Evolutionary conservation across 1,139 yeast genomes (phyloP), one percentile per base, ranked within the genome.

Genomic region (Hansenula lynferdii): DNA sequence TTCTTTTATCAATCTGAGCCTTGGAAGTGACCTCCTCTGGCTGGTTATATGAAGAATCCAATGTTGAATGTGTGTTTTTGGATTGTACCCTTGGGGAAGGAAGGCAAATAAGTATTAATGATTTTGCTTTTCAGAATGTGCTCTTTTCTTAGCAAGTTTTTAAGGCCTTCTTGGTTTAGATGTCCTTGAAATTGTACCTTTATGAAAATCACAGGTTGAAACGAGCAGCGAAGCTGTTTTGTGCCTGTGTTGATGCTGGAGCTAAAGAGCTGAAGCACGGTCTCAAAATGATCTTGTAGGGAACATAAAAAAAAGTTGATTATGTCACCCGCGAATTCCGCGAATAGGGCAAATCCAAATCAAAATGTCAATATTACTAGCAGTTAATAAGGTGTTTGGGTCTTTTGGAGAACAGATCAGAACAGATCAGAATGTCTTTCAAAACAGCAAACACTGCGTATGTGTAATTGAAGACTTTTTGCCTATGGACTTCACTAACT

Each of bases 361-460:
- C n/a, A n/a, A n/a, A n/a, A n/a, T n/a, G n/a, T n/a, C n/a, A n/a
- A n/a, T n/a, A n/a, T n/a, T n/a, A n/a, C n/a, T n/a, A n/a, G n/a
- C n/a, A n/a, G n/a, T n/a, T n/a, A n/a, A n/a, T n/a, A n/a, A n/a
- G n/a, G n/a, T n/a, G n/a, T n/a, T n/a, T n/a, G n/a, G n/a, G n/a
- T n/a, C n/a, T n/a, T n/a, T n/a, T n/a, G n/a, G n/a, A n/a, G n/a
- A n/a, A n/a, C n/a, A n/a, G n/a, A n/a, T n/a, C n/a, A n/a, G n/a
- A n/a, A n/a, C n/a, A n/a, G n/a, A n/a, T n/a, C n/a, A n/a, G n/a
- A n/a, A 45, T 41, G 48, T 37, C 44, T 6, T 27, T 42, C 27
- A 49, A 44, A 28, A 45, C 49, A 8, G 47, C 44, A 14, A 49
- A 50, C 31, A 16, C 40, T 8, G 34, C 41, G 53, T 49, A 28